Evolutionary conservation across 108 stramenopile species (phyloP).

Genomic region (Skeletonema grethae): DNA sequence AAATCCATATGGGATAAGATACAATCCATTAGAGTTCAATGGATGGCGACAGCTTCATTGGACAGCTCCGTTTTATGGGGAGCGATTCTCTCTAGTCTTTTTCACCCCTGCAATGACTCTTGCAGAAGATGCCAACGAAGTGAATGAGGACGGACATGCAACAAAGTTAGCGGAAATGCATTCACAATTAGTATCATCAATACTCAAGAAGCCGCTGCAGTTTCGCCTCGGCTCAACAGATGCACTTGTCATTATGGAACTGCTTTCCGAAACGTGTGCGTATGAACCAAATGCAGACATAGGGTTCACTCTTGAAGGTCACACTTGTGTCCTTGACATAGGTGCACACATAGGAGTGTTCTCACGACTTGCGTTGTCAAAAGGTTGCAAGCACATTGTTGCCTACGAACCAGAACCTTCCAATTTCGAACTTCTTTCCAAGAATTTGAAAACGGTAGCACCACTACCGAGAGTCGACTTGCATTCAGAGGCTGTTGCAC

Average conservation of each 20-base stretch:
- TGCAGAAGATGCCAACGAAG: constrained; percentile 14
- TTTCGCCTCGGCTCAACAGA: constrained; percentile 53
- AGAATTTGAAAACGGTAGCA: constrained; percentile 33
- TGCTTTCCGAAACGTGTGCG: constrained; percentile 40
- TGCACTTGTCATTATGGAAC: constrained; percentile 52
- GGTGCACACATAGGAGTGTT: constrained; percentile 64
- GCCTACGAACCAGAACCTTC: constrained; percentile 57
- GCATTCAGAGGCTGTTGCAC: constrained; percentile 41
- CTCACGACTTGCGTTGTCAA: constrained; percentile 45
- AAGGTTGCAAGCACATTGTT: constrained; percentile 47
- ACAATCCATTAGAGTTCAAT: constrained; percentile 86
- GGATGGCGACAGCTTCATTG: constrained; percentile 93
- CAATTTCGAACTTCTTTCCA: constrained; percentile 45
- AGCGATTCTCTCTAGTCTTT: constrained; percentile 90
- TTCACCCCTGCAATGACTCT: constrained; percentile 76
- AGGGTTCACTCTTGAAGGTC: constrained; percentile 45
- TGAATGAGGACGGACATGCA: constrained; percentile 31
- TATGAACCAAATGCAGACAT: constrained; percentile 25
- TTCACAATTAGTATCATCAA: constrained; percentile 23
- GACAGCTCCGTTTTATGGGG: constrained; percentile 83
- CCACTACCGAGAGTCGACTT: constrained; percentile 18
- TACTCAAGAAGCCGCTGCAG: constrained; percentile 10
- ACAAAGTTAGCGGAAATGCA: constrained; percentile 30
- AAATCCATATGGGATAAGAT: constrained; percentile 67
- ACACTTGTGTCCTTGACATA: constrained; percentile 43